Percentiles rank a stretch among this genome's conserved stretches.
Evolutionary conservation across 208 protist species (phyloP).

Genomic region (Crithidia fasciculata): DNA sequence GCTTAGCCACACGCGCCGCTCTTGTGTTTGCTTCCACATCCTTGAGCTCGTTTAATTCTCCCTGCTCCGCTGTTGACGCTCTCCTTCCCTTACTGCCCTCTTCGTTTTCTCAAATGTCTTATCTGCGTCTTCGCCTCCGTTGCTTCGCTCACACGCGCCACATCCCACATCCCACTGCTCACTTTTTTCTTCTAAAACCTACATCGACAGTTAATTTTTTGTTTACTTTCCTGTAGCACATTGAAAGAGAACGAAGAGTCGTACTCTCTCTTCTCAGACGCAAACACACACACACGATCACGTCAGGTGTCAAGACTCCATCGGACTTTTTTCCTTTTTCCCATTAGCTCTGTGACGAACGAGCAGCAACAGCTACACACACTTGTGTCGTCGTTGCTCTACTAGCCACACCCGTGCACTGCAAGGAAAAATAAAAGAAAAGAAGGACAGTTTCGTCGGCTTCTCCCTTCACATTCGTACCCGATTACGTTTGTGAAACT

Average conservation of each 20-base stretch:
- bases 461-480: not conserved
- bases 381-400: conserved; percentile 20
- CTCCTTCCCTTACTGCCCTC: not conserved
- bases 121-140: too few species aligned
- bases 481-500: not conserved
- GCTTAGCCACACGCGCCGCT: too few species aligned
- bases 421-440: conserved; percentile 11
- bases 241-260: conserved; percentile 10
- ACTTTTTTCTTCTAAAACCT: not conserved
- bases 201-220: conserved; percentile 2
- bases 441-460: not conserved
- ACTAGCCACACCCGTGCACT: conserved; percentile 1
- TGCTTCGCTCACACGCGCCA: not conserved
- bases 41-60: too few species aligned
- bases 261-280: not conserved
- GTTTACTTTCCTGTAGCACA: conserved; percentile 12
- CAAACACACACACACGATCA: too few species aligned
- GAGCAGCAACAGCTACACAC: conserved; percentile 9
- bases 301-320: too few species aligned
- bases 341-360: not conserved
- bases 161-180: not conserved
- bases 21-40: too few species aligned
- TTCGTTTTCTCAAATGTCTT: not conserved
- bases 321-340: conserved; percentile 1
- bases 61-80: not conserved